Conservation (phyloP, 2,329 filamentous ascomycete species). For the Aspergillus versicolor region DNA sequence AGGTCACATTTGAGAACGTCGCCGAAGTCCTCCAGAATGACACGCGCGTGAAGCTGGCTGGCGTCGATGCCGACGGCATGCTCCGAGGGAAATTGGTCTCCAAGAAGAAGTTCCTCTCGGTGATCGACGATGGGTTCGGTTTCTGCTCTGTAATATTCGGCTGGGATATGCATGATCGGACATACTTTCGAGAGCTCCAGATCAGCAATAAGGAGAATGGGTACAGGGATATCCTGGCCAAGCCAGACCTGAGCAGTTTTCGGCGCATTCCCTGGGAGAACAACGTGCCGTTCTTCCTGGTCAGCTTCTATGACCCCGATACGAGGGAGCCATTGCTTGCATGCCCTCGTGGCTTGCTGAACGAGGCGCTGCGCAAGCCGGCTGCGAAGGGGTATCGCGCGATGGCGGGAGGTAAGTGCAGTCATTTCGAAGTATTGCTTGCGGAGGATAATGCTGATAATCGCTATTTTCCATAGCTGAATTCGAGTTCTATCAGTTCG, state of each 20-base stretch:
- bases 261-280: slow-evolving; percentile 89
- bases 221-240: slow-evolving; percentile 79
- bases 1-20: slow-evolving; percentile 61
- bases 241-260: slow-evolving; percentile 75
- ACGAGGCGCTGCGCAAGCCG: slow-evolving; percentile 66
- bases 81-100: slow-evolving; percentile 87
- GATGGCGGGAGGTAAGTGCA: slow-evolving; percentile 77
- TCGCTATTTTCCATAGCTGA: slow-evolving; percentile 61
- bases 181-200: slow-evolving; percentile 79
- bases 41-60: slow-evolving; percentile 80
- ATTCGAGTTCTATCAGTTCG: slow-evolving; percentile 94
- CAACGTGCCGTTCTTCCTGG: slow-evolving; percentile 79
- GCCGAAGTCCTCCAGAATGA: slow-evolving; percentile 68
- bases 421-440: not conserved
- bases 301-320: slow-evolving; percentile 81
- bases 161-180: slow-evolving; percentile 96
- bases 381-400: slow-evolving; percentile 70
- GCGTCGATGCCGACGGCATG: slow-evolving; percentile 82
- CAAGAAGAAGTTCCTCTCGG: slow-evolving; percentile 87
- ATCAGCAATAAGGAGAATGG: slow-evolving; percentile 91
- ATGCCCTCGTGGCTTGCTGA: slow-evolving; percentile 76
- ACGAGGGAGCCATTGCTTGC: slow-evolving; percentile 69
- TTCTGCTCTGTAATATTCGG: slow-evolving; percentile 95
- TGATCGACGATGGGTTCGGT: slow-evolving; percentile 78
- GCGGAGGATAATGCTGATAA: slow-evolving; percentile 3